Evolutionary conservation across 495 filamentous ascomycete species (phyloP).

Genomic region (Darksidea phi): DNA sequence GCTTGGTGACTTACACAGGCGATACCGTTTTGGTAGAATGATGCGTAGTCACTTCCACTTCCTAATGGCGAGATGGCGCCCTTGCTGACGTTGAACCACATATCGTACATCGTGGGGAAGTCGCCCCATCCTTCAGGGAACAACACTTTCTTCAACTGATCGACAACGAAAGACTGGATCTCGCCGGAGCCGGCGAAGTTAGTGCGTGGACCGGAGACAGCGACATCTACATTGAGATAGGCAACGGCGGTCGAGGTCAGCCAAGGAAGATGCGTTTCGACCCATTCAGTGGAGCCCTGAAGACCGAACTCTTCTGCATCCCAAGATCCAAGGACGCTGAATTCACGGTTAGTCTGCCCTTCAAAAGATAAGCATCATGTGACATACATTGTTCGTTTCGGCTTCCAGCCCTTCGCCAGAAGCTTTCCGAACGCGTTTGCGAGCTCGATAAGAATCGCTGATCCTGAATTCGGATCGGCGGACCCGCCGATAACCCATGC

Average conservation of each 20-base stretch:
- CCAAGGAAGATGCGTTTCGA: slow-evolving; percentile 32
- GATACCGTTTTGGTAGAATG: slow-evolving; percentile 40
- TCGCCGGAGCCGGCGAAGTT: slow-evolving; percentile 33
- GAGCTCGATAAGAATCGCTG: slow-evolving; percentile 27
- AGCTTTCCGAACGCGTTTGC: slow-evolving; percentile 29
- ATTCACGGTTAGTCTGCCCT: not conserved
- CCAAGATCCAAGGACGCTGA: slow-evolving; percentile 25
- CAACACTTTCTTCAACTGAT: slow-evolving; percentile 39
- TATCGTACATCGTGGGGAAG: slow-evolving; percentile 43
- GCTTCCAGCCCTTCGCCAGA: slow-evolving; percentile 27
- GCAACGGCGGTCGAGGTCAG: slow-evolving; percentile 46
- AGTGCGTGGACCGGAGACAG: slow-evolving; percentile 46
- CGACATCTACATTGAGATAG: slow-evolving; percentile 68
- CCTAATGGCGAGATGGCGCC: slow-evolving; percentile 36
- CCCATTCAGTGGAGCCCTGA: slow-evolving; percentile 32
- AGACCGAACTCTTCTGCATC: slow-evolving; percentile 33
- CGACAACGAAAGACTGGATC: slow-evolving; percentile 32
- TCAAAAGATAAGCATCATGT: not conserved
- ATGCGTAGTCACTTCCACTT: slow-evolving; percentile 37
- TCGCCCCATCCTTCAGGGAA: slow-evolving; percentile 29
- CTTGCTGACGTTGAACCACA: slow-evolving; percentile 35
- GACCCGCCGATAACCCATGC: slow-evolving; percentile 31
- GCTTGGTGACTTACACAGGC: slow-evolving; percentile 20
- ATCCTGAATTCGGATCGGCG: slow-evolving; percentile 27
- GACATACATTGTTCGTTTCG: slow-evolving; percentile 27